These are phyloP conservation scores for Colletotrichum sublineola DNA, from an alignment of 2,329 filamentous ascomycete genomes.

Conservation along the genomic window DNA sequence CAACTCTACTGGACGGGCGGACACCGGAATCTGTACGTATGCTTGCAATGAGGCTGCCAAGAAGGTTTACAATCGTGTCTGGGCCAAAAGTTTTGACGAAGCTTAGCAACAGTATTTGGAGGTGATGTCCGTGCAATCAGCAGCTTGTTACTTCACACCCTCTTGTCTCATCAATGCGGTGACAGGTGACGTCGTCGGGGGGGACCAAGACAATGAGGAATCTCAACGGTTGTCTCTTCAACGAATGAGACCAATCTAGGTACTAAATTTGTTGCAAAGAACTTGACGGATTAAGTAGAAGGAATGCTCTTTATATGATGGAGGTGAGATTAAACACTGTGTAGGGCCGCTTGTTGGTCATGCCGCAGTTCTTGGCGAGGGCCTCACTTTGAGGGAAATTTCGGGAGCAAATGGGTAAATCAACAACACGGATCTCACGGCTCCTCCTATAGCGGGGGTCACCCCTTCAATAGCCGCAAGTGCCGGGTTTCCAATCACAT, in stretches of 20 bases:
- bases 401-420: background rate
- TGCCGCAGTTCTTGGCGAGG: background rate
- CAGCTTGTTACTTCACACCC: background rate
- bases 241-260: background rate
- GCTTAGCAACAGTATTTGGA: constrained; percentile 12
- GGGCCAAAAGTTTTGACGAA: constrained; percentile 32
- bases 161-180: background rate
- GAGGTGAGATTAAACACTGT: background rate
- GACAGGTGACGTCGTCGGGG: constrained; percentile 1
- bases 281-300: too few species aligned
- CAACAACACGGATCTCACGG: background rate
- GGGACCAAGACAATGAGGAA: too few species aligned
- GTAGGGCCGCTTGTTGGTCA: background rate
- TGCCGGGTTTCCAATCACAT: background rate
- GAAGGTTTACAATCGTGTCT: constrained; percentile 39
- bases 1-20: constrained; percentile 30
- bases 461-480: background rate
- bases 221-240: background rate
- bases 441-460: background rate
- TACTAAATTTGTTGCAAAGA: too few species aligned
- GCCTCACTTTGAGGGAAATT: background rate
- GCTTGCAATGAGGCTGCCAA: constrained; percentile 38
- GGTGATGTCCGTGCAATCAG: constrained; percentile 28
- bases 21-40: background rate
- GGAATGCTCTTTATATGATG: background rate